phyloP scores from a whole-genome alignment of 2,329 filamentous ascomycete genomes.

The Penicillium hordei region DNA sequence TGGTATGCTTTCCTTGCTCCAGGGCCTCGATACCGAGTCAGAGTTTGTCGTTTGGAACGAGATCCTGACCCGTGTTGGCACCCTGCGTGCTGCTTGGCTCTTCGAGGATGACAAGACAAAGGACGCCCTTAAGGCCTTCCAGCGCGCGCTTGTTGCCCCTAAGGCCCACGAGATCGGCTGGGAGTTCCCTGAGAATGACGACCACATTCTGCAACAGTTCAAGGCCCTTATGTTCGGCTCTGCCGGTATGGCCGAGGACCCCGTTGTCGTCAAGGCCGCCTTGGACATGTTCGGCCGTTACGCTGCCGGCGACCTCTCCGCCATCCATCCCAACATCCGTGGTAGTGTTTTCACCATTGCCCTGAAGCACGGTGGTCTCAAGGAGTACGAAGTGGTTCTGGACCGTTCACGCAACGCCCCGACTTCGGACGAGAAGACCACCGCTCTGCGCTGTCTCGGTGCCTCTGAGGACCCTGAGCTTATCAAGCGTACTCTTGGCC shows the following conservation, averaged over 20 bases:
- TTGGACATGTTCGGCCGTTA: conserved; percentile 91
- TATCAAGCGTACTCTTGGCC: conserved; percentile 74
- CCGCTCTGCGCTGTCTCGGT: conserved; percentile 79
- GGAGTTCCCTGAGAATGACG: conserved; percentile 80
- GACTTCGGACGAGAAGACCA: conserved; percentile 87
- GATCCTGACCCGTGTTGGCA: conserved; percentile 73
- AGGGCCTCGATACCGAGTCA: conserved; percentile 76
- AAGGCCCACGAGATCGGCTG: conserved; percentile 88
- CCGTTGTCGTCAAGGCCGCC: conserved; percentile 73
- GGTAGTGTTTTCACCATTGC: conserved; percentile 83
- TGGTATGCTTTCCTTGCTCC: conserved; percentile 78
- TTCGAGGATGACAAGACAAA: conserved; percentile 73
- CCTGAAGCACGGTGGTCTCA: conserved; percentile 77
- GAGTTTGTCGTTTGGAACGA: conserved; percentile 97
- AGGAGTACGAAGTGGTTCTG: conserved; percentile 78
- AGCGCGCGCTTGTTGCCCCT: conserved; percentile 71
- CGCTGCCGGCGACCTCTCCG: conserved; percentile 71
- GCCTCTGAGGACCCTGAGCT: conserved; percentile 74
- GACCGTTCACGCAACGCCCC: conserved; percentile 72
- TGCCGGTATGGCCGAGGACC: conserved; percentile 77
- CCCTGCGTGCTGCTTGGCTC: conserved; percentile 82
- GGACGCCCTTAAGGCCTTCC: conserved; percentile 79
- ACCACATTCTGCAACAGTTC: conserved; percentile 90
- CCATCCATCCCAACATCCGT: conserved; percentile 89
- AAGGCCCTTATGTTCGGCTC: conserved; percentile 86